phyloP scores from a whole-genome alignment of 139 green algal genomes.

The Chlamydomonas incerta region DNA sequence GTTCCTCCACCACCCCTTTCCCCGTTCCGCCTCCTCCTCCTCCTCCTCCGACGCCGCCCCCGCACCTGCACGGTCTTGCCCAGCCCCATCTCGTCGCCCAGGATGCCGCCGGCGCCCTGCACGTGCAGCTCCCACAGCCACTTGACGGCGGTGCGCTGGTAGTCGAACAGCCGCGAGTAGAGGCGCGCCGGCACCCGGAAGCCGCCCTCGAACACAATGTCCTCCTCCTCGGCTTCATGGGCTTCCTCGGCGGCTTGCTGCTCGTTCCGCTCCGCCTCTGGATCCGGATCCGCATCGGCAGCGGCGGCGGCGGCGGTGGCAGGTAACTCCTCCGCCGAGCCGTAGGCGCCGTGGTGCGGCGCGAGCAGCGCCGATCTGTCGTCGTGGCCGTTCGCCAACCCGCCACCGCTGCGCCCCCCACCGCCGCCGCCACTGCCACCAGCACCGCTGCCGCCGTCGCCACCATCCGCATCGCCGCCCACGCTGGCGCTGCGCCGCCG shows the following conservation, averaged over 20 bases:
- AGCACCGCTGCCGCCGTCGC: no score
- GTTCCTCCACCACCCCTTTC: neutral
- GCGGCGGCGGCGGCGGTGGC: no score
- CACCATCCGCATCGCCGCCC: no score
- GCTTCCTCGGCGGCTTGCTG: no score
- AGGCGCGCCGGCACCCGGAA: conserved; percentile 61
- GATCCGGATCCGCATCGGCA: no score
- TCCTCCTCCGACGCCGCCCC: neutral
- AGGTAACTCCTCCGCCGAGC: neutral
- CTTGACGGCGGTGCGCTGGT: conserved; percentile 94
- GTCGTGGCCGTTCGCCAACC: no score
- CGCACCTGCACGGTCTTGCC: conserved; percentile 90
- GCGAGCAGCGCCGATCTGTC: no score
- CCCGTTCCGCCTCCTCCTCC: neutral
- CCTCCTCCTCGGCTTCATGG: neutral
- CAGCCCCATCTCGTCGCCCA: conserved; percentile 92
- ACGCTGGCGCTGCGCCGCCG: no score
- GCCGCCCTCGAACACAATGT: conserved; percentile 80
- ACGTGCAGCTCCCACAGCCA: conserved; percentile 99
- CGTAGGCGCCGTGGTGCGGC: neutral
- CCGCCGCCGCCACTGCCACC: neutral
- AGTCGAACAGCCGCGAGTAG: conserved; percentile 89
- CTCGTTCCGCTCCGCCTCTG: neutral
- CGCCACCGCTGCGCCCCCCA: no score
- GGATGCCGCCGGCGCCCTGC: conserved; percentile 91